Evolutionary conservation across 805 yeast species (phyloP), one percentile per base, ranked within the genome.

Genomic region (Debaryomyces tyrocola): DNA sequence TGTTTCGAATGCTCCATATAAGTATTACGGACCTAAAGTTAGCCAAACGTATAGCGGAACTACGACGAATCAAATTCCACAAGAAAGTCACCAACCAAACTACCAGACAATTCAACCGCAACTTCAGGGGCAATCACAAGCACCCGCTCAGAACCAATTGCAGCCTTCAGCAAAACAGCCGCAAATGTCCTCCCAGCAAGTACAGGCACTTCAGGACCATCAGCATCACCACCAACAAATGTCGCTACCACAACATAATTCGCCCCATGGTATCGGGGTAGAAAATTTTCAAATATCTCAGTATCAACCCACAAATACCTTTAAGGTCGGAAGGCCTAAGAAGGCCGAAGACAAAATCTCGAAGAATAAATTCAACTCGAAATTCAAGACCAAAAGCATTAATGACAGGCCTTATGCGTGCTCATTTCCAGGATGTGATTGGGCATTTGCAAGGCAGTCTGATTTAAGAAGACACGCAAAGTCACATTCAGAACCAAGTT

Each of bases 371-470:
- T 46, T 46, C 20, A 47, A 44, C 40, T 36, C 45, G 3, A 31
- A 31, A 31, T 31, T 31, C 11, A 31, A 31, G 5, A 31, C 17
- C 14, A 31, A 31, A 31, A 31, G 17, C 34, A 12, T 31, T 31
- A 31, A 31, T 12, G 33, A 44, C 27, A 63, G 75, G 28, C 76
- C 77, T 2, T 75, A 64, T 50, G 57, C 54, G 20, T 78, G 83
- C 54, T 49, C 63, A 10, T 69, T 55, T 45, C 60, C 60, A 5
- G 69, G 67, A 4, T 85, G 92, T 63, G 69, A 65, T 18, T 85
- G 92, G 91, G 73, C 89, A 1, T 86, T 86, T 63, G 77, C 81
- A 7, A 72, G 92, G 37, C 82, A 79, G 44, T 79, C 86, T 42
- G 92, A 86, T 60, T 76, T 84, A 55, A 74, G 86, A 37, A 73